A percentile compares a stretch with the other conserved stretches of the same genome.
These are phyloP conservation scores for Thinopyrum elongatum DNA, from an alignment of 176 grass and related monocot species.

Conservation along the genomic window DNA sequence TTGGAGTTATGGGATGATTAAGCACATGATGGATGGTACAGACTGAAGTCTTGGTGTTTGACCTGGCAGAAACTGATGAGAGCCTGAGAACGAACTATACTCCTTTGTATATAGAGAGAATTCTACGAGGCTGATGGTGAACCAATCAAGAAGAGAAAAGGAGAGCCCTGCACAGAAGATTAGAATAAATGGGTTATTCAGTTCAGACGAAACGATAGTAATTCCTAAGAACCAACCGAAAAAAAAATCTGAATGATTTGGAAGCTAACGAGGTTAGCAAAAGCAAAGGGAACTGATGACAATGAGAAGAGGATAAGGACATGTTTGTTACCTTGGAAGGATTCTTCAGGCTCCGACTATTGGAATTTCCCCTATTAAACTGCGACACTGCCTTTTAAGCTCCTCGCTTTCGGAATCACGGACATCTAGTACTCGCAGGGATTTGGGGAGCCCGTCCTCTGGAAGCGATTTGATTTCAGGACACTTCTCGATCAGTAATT, in stretches of 20 bases:
- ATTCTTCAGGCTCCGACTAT: not conserved
- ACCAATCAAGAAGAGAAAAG: not conserved
- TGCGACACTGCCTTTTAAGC: not conserved
- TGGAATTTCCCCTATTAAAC: conserved; percentile 3
- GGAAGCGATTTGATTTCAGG: too few species aligned
- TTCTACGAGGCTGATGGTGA: not conserved
- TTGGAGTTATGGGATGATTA: too few species aligned
- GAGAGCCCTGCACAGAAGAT: too few species aligned
- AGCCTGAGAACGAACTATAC: not conserved
- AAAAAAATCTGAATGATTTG: not conserved
- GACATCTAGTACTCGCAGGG: not conserved
- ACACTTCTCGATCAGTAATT: too few species aligned
- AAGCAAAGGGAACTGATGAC: not conserved
- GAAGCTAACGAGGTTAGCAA: too few species aligned
- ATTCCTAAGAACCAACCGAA: not conserved
- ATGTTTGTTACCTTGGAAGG: conserved; percentile 1
- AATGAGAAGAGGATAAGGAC: not conserved
- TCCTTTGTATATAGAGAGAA: not conserved
- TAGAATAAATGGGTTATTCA: not conserved
- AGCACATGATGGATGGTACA: too few species aligned
- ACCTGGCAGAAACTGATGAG: not conserved
- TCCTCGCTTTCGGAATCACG: accelerated
- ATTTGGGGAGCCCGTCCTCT: too few species aligned
- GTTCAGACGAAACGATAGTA: not conserved
- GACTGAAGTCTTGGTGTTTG: too few species aligned